phyloP scores from a whole-genome alignment of 495 filamentous ascomycete species.

The Ascobolus immersus region DNA sequence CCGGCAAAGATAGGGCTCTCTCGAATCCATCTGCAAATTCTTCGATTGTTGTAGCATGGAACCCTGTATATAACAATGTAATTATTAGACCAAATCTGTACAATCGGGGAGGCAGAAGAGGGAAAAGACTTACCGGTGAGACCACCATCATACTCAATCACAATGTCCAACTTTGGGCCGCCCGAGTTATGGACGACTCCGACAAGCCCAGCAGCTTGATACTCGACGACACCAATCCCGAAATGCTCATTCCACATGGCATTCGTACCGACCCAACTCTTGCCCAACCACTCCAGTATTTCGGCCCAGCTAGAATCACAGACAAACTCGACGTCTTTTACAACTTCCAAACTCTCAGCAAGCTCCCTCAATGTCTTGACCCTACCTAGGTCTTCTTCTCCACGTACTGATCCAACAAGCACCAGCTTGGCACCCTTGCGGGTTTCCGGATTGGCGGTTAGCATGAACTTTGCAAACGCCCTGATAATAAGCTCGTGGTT shows the following conservation, averaged over 20 bases:
- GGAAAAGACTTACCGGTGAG: not conserved
- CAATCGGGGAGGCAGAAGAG: not conserved
- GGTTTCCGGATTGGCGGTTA: constrained; percentile 7
- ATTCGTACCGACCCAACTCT: constrained; percentile 63
- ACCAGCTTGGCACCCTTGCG: constrained; percentile 39
- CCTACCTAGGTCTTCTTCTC: constrained; percentile 54
- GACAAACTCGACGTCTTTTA: constrained; percentile 59
- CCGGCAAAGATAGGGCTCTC: constrained; percentile 39
- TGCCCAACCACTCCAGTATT: constrained; percentile 50
- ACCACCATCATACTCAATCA: constrained; percentile 25
- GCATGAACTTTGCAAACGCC: constrained; percentile 50
- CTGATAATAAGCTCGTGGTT: constrained; percentile 67
- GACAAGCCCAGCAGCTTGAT: constrained; percentile 82
- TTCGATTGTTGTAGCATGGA: constrained; percentile 46
- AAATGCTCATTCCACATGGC: constrained; percentile 99
- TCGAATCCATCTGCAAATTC: constrained; percentile 61
- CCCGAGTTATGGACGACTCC: constrained; percentile 77
- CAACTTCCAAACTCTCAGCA: constrained; percentile 65
- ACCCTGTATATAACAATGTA: constrained; percentile 27
- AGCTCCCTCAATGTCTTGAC: constrained; percentile 78
- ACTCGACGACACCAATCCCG: constrained; percentile 93
- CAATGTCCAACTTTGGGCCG: constrained; percentile 80
- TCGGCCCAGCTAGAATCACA: constrained; percentile 71
- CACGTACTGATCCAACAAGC: constrained; percentile 67
- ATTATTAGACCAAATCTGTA: not conserved